Evolutionary conservation across 208 protist genomes (phyloP).

Genomic region (Balamuthia mandrillaris): DNA sequence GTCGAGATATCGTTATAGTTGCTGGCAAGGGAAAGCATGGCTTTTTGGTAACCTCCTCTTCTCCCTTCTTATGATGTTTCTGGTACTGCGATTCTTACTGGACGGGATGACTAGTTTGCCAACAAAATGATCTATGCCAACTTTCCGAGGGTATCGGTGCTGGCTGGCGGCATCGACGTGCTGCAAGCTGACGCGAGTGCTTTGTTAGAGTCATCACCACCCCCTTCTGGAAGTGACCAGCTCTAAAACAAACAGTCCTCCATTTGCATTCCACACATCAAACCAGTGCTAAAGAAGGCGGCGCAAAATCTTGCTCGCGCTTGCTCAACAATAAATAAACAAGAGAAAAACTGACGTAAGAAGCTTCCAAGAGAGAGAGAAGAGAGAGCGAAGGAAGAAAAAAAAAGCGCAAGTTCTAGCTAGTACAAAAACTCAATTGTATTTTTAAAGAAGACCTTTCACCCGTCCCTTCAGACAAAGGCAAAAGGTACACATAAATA

Average conservation of each 20-base stretch:
- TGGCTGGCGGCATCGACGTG: constrained; percentile 32
- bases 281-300: too few relatives aligned
- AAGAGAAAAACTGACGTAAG: too few relatives aligned
- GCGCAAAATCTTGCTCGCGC: too few relatives aligned
- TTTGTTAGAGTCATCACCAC: too few relatives aligned
- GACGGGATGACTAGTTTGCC: not conserved
- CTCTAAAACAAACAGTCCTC: too few relatives aligned
- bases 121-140: not conserved
- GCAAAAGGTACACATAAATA: not conserved
- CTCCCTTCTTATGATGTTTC: not conserved
- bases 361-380: not conserved
- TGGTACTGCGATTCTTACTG: not conserved
- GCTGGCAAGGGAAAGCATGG: not conserved
- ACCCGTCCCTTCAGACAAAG: too few relatives aligned
- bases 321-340: too few relatives aligned
- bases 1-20: constrained; percentile 12
- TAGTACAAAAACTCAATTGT: too few relatives aligned
- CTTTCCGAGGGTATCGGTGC: constrained; percentile 7
- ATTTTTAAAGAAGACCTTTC: too few relatives aligned
- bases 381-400: not conserved
- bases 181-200: constrained; percentile 26
- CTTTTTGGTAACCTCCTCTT: not conserved
- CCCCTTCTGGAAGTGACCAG: too few relatives aligned
- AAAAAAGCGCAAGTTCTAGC: not conserved
- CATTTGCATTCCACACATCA: too few relatives aligned